Base-by-base conservation (phyloP, 306 rosid species). In the Betula pendula region DNA sequence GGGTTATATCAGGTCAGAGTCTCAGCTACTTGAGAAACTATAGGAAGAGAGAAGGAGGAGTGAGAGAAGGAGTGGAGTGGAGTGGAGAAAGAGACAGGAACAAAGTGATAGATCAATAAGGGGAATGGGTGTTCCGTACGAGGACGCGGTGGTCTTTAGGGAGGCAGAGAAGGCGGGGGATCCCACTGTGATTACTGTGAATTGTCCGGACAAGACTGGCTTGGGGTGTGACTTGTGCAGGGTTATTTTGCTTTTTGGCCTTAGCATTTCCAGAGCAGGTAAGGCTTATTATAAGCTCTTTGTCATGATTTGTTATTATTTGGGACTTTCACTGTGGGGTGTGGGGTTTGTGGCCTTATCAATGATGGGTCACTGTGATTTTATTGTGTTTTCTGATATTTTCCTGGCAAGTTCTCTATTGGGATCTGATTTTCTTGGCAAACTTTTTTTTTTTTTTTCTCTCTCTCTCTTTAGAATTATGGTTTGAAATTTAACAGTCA, bases 191-290 rank as follows among this genome's bases (percentile, higher is more conserved):
- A 76, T 89, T 67, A 81, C 90, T 65, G 90, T 89, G 38, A 89
- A 86, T 74, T 89, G 93, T 50, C 93, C 89, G 3, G 90, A 89
- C 53, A 86, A 83, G 48, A 89, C 88, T 79, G 93, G 93, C 0
- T 16, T 84, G 16, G 90, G 89, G 13, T 89, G 89, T 71, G 93
- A 89, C 77, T 53, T 89, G 76, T 82, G 89, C 73, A 66, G 93
- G 74, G 79, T 86, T 51, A 68, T 89, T 42, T 74, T 89, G 83
- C 79, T 82, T 16, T 89, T 89, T 79, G 93, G 90, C 11, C 59
- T 89, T 22, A 82, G 88, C 81, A 84, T 89, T 81, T 82, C 80
- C 59, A 82, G 83, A 83, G 93, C 82, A 80, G 89, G 90, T 86
- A 75, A 82, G 43, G 2, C 20, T 67, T 82, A 12, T 58, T 38